Evolutionary conservation across 371 early-diverging fungal species (phyloP).

Genomic region (Mucor ambiguus): DNA sequence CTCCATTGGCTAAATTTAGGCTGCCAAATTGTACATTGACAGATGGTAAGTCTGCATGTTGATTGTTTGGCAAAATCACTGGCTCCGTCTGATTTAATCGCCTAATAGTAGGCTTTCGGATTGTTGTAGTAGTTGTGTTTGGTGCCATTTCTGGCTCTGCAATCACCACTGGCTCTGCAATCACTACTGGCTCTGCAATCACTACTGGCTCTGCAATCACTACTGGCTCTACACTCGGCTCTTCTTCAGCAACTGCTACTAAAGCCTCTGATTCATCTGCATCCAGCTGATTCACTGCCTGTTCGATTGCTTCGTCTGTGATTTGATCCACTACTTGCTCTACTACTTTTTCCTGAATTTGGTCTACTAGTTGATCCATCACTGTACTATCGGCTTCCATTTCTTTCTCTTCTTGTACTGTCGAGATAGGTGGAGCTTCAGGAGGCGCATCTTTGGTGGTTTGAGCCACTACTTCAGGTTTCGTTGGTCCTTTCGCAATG

Average conservation of each 20-base stretch:
- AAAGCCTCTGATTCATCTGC: not conserved
- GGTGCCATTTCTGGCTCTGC: not conserved
- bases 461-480: slow-evolving; percentile 2
- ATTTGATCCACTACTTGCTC: not conserved
- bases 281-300: not conserved
- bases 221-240: not conserved
- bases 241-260: not conserved
- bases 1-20: slow-evolving; percentile 16
- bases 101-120: slow-evolving; percentile 14
- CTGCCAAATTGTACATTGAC: slow-evolving; percentile 35
- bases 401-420: slow-evolving; percentile 1
- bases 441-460: not conserved
- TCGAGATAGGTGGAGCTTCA: not conserved
- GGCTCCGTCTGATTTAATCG: slow-evolving; percentile 28
- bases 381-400: not conserved
- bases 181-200: not conserved
- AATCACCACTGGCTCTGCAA: not conserved
- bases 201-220: not conserved
- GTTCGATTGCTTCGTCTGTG: not conserved
- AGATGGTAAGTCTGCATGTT: slow-evolving; percentile 4
- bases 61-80: slow-evolving; percentile 26
- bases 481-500: slow-evolving; percentile 20
- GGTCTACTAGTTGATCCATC: not conserved
- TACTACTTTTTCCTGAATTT: not conserved
- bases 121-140: too few relatives aligned